Conservation (phyloP, 1,284 basidiomycete genomes). For the Hemileia vastatrix region DNA sequence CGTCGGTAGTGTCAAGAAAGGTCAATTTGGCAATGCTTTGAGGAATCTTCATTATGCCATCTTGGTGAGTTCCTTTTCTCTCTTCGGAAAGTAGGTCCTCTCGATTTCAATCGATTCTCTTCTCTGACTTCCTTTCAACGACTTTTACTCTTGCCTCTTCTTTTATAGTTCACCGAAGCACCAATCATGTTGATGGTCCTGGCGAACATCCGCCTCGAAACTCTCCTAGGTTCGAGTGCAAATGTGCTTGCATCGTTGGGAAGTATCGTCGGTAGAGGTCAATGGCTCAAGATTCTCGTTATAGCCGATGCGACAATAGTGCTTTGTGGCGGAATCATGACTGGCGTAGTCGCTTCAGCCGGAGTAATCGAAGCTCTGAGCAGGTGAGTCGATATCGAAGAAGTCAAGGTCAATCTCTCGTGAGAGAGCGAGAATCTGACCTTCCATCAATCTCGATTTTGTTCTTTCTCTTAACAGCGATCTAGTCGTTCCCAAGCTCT, state of each 20-base stretch:
- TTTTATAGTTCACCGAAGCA: conserved; percentile 26
- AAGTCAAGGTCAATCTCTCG: neutral
- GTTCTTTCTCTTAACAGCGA: conserved; percentile 13
- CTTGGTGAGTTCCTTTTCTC: neutral
- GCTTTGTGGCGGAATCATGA: conserved; percentile 34
- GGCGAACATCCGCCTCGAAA: conserved; percentile 26
- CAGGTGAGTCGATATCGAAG: neutral
- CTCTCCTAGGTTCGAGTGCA: conserved; percentile 21
- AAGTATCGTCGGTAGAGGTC: conserved; percentile 25
- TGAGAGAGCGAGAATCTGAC: neutral
- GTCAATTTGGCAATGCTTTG: conserved; percentile 29
- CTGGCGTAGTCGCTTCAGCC: conserved; percentile 28
- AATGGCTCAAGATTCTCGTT: conserved; percentile 30
- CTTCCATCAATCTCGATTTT: neutral
- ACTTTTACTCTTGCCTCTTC: neutral
- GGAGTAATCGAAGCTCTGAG: conserved; percentile 28
- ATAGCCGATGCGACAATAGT: conserved; percentile 32
- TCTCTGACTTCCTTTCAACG: too few species aligned
- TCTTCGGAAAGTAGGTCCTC: neutral
- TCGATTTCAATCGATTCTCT: neutral
- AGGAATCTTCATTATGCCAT: conserved; percentile 29
- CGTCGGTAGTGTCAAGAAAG: conserved; percentile 30
- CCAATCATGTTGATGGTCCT: conserved; percentile 31
- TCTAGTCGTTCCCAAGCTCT: conserved; percentile 24
- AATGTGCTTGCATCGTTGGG: conserved; percentile 30